Evolutionary conservation across 768 basidiomycete species (phyloP), one percentile per base, ranked within the genome.

Genomic region (Tulasnella sp.): DNA sequence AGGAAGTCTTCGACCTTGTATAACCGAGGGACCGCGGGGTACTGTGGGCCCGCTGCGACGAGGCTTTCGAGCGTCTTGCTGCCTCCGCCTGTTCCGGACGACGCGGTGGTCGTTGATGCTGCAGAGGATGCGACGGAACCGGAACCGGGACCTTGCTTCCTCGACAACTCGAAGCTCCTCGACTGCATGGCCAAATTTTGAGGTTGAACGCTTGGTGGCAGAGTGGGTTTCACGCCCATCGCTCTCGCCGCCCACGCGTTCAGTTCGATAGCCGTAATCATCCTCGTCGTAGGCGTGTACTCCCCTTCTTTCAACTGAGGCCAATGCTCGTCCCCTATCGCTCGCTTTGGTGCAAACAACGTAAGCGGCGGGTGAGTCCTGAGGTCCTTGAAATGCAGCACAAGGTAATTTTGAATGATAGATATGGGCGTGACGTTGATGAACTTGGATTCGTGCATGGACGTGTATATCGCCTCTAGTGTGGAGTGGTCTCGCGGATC

Each of bases 401-500:
- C 87, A 23, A 93, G 83, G 10, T 86, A 85, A 79, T 90, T 90
- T 18, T 86, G 84, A 73, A 93, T 83, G 57, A 93, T 80, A 1
- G 90, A 89, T 20, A 92, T 82, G 2, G 92, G 92, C 32, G 88
- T 84, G 2, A 88, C 83, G 82, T 93, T 93, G 81, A 93, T 90
- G 81, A 91, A 93, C 46, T 91, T 85, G 18, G 88, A 85, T 6
- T 88, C 88, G 37, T 92, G 90, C 89, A 91, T 90, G 80, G 90
- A 89, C 26, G 84, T 86, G 84, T 92, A 93, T 15, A 92, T 90
- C 69, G 83, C 84, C 80, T 91, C 89, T 32, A 93, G 84, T 16
- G 91, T 80, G 0, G 87, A 86, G 81, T 93, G 92, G 79, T 93
- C 91, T 11, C 90, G 86, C 3, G 92, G 92, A 81, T 93, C 77